Base-by-base conservation (phyloP, 441 rosid genomes). In the Erodium texanum region DNA sequence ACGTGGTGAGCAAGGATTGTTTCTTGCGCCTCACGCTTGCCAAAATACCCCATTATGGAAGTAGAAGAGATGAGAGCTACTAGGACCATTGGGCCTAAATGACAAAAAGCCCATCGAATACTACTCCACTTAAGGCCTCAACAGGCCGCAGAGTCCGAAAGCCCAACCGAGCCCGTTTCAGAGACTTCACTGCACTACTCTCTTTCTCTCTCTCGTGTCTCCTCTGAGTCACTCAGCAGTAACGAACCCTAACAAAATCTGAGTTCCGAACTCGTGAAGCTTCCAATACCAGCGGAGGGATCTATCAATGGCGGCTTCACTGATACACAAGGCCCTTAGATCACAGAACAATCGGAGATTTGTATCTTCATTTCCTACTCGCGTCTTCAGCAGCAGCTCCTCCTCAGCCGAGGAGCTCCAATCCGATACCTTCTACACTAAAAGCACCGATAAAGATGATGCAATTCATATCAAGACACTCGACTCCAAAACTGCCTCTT, bases 281-380 rank as follows among this genome's bases (percentile, higher is more conserved):
- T 50, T 50, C 20, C 20, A 50, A 15, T 50, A 4, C 10, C 59
- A 27, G 22, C 8, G 19, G 58, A 50, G 19, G 58, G 14, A 16
- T 15, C 27, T 45, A 48, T 68, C 36, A 38, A 83, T 86, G 96
- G 87, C 92, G 29, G 73, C 80, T 74, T 82, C 80, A 32, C 59
- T 86, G 4, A 65, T 86, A 29, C 59, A 70, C 70, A 80, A 74
- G 81, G 71, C 84, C 61, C 72, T 86, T 0, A 83, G 72, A 54
- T 72, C 87, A 8, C 38, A 75, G 3, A 78, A 50, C 74, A 71
- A 14, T 67, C 70, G 75, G 12, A 72, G 66, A 3, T 19, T 74
- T 41, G 27, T 69, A 5, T 41, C 71, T 27, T 41, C 54, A 22
- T 77, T 72, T 24, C 27, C 74, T 52, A 38, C 48, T 52, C 86